phyloP scores from a whole-genome alignment of 768 basidiomycete species.

The Atractiella rhizophila region DNA sequence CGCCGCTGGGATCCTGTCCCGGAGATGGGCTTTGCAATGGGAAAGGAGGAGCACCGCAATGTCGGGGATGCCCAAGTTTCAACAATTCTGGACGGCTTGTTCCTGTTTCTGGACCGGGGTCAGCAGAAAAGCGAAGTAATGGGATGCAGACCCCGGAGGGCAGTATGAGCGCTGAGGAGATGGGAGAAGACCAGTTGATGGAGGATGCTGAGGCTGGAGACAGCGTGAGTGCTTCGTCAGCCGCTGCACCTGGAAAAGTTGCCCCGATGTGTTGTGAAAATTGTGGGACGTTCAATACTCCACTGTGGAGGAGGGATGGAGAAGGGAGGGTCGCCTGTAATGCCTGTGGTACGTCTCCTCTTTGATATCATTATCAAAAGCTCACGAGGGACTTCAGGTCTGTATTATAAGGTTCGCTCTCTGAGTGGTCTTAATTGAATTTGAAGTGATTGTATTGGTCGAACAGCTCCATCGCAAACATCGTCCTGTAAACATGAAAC shows the following conservation, averaged over 20 bases:
- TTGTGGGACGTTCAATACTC: slow-evolving; percentile 23
- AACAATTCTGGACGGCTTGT: slow-evolving; percentile 44
- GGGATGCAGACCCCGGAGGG: neutral
- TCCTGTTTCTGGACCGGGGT: slow-evolving; percentile 22
- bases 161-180: slow-evolving; percentile 1
- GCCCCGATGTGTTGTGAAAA: slow-evolving; percentile 17
- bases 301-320: slow-evolving; percentile 27
- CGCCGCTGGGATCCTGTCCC: slow-evolving; percentile 46
- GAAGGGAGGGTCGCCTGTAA: slow-evolving; percentile 28
- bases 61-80: slow-evolving; percentile 85
- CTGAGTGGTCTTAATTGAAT: neutral
- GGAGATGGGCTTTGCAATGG: slow-evolving; percentile 96
- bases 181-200: neutral
- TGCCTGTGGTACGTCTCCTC: slow-evolving; percentile 24
- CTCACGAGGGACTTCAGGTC: neutral
- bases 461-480: slow-evolving; percentile 94
- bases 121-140: slow-evolving; percentile 5
- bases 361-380: neutral
- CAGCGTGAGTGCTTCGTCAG: neutral
- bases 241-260: neutral
- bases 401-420: neutral
- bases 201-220: neutral
- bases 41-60: slow-evolving; percentile 75
- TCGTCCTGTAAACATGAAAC: slow-evolving; percentile 94
- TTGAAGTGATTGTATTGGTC: slow-evolving; percentile 67